Base-by-base conservation (phyloP, 148 eudicot genomes). In the Arctostaphylos glauca region DNA sequence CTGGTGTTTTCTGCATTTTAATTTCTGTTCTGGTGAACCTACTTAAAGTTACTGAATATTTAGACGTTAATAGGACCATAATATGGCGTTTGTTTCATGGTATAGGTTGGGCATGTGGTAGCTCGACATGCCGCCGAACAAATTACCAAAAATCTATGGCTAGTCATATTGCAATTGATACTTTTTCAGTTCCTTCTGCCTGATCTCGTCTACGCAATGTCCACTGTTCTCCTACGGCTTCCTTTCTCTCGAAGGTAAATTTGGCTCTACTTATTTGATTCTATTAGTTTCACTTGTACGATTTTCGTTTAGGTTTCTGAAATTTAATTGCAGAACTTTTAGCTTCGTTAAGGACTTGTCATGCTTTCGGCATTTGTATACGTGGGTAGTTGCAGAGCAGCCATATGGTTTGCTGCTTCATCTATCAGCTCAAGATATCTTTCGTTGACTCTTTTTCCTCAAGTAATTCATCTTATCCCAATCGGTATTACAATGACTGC, bases 101-200 rank as follows among this genome's bases (percentile, higher is more conserved):
- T 25, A 78, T 84, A 92, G 98, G 96, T 95, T 83, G 98, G 90
- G 67, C 98, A 95, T 91, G 96, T 82, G 68, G 96, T 95, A 83
- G 98, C 96, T 55, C 88, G 98, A 50, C 98, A 95, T 84, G 81
- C 87, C 25, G 98, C 96, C 0, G 98, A 95, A 84, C 88, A 88
- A 80, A 90, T 95, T 81, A 90, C 95, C 7, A 91, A 92, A 83
- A 90, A 90, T 82, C 43, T 96, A 76, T 96, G 98, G 97, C 79
- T 93, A 80, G 86, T 94, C 47, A 91, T 94, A 81, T 19, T 92
- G 66, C 95, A 92, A 64, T 83, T 96, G 88, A 75, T 96, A 66
- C 91, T 94, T 73, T 89, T 85, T 85, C 96, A 92, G 83, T 92
- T 92, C 81, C 72, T 93, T 38, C 88, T 82, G 86, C 98, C 98